phyloP scores from a whole-genome alignment of 495 filamentous ascomycete genomes.

The Immersiella caudata region DNA sequence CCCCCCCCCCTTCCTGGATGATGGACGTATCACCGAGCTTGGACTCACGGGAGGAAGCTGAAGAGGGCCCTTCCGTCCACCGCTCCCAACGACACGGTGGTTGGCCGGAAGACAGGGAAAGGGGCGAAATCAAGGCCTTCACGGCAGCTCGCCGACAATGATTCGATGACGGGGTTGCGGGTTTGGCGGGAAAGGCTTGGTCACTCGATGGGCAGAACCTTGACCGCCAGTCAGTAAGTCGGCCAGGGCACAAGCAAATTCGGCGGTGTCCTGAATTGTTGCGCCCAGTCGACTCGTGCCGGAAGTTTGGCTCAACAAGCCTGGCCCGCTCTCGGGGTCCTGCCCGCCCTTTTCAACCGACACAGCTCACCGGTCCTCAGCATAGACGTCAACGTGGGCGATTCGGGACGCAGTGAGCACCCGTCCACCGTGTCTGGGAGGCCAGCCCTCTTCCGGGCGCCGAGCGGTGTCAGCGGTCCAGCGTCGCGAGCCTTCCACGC shows the following conservation, averaged over 20 bases:
- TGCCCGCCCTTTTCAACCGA: constrained; percentile 20
- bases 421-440: background rate
- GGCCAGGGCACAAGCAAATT: background rate
- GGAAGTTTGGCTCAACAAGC: constrained; percentile 12
- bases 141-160: constrained; percentile 1
- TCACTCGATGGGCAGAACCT: constrained; percentile 13
- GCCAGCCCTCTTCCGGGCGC: background rate
- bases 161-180: constrained; percentile 12
- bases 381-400: background rate
- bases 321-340: constrained; percentile 17
- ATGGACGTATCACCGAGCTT: constrained; percentile 8
- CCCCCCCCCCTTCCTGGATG: background rate
- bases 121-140: constrained; percentile 19
- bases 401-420: background rate
- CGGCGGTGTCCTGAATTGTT: background rate
- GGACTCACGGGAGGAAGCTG: background rate
- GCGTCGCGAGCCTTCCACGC: constrained; percentile 2
- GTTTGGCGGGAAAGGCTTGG: constrained; percentile 16
- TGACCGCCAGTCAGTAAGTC: constrained; percentile 21
- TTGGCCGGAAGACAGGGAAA: constrained; percentile 2
- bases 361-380: background rate
- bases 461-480: background rate
- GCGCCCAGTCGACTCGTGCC: constrained; percentile 13
- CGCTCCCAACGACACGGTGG: constrained; percentile 15
- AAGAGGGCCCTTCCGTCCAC: constrained; percentile 13